Conservation (phyloP, 2,329 filamentous ascomycete species). For the Coniella vitis region DNA sequence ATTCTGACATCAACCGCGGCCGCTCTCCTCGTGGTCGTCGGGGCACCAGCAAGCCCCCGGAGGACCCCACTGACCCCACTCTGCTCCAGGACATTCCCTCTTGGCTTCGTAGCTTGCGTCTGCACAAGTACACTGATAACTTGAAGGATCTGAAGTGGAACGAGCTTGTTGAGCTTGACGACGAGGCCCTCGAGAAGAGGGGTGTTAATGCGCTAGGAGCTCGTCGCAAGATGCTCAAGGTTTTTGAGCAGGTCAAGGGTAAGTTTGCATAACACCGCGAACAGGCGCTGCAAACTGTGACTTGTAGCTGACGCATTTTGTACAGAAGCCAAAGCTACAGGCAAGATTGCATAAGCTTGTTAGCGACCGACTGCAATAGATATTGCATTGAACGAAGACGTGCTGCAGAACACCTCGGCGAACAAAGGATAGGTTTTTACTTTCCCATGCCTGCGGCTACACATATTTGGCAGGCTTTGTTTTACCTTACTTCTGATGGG, state of each 20-base stretch:
- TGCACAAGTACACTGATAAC: slow-evolving; percentile 99
- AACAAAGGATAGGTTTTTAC: slow-evolving; percentile 12
- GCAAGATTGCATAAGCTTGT: slow-evolving; percentile 51
- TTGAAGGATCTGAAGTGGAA: slow-evolving; percentile 97
- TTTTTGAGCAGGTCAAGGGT: slow-evolving; percentile 93
- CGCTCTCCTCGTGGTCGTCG: slow-evolving; percentile 86
- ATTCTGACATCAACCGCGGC: slow-evolving; percentile 84
- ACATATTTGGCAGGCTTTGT: not conserved
- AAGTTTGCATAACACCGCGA: slow-evolving; percentile 20
- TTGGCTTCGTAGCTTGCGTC: slow-evolving; percentile 87
- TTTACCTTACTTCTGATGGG: not conserved
- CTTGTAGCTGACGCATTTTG: slow-evolving; percentile 22
- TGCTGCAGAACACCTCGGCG: not conserved
- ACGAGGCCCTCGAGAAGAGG: slow-evolving; percentile 84
- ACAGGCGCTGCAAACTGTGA: slow-evolving; percentile 1
- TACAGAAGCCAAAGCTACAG: slow-evolving; percentile 64
- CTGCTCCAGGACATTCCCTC: slow-evolving; percentile 91
- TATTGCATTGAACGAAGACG: not conserved
- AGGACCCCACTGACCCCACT: slow-evolving; percentile 88
- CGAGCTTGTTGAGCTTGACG: slow-evolving; percentile 84
- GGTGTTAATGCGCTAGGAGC: slow-evolving; percentile 94
- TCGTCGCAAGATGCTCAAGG: slow-evolving; percentile 96
- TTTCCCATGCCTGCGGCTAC: slow-evolving; percentile 5
- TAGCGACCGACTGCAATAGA: not conserved
- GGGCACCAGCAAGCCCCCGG: slow-evolving; percentile 93